Percentiles rank a stretch among this genome's conserved stretches.
These are phyloP conservation scores for Cubamyces sp. DNA, from an alignment of 768 basidiomycete genomes.

Conservation along the genomic window DNA sequence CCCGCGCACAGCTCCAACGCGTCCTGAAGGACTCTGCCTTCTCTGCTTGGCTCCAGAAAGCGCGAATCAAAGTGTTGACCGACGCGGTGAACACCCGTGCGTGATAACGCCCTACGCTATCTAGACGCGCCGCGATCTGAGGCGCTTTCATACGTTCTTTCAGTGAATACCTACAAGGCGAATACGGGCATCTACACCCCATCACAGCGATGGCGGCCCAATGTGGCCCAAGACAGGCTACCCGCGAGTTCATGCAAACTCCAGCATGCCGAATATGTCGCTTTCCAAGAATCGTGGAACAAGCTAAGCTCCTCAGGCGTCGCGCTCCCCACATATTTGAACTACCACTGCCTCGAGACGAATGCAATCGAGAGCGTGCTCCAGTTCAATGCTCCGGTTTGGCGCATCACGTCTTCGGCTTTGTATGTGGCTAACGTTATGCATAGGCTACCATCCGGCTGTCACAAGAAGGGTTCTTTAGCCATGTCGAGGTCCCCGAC, in stretches of 20 bases:
- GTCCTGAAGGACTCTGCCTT: conserved; percentile 17
- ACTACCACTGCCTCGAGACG: conserved; percentile 18
- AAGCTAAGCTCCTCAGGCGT: not conserved
- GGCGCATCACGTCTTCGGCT: not conserved
- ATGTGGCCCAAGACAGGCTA: conserved; percentile 12
- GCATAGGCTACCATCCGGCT: conserved; percentile 2
- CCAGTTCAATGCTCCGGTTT: conserved; percentile 11
- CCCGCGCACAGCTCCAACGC: conserved; percentile 10
- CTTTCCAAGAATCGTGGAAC: conserved; percentile 8
- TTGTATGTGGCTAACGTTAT: not conserved
- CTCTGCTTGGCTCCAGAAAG: conserved; percentile 13
- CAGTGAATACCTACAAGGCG: conserved; percentile 14
- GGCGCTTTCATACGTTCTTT: not conserved
- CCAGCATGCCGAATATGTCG: conserved; percentile 14
- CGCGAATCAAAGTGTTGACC: conserved; percentile 6
- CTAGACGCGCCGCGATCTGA: not conserved
- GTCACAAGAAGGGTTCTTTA: not conserved
- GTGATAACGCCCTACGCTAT: not conserved
- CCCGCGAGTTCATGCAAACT: conserved; percentile 20
- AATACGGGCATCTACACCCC: conserved; percentile 21
- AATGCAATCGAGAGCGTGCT: conserved; percentile 17
- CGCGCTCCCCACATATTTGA: conserved; percentile 8
- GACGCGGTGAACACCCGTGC: conserved; percentile 18
- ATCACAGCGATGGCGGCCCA: conserved; percentile 15
- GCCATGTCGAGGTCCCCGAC: not conserved